A percentile compares a stretch with the other conserved stretches of the same genome.
These are phyloP conservation scores for Sechiopsis laciniata DNA, from an alignment of 306 rosid genomes.

Conservation along the genomic window DNA sequence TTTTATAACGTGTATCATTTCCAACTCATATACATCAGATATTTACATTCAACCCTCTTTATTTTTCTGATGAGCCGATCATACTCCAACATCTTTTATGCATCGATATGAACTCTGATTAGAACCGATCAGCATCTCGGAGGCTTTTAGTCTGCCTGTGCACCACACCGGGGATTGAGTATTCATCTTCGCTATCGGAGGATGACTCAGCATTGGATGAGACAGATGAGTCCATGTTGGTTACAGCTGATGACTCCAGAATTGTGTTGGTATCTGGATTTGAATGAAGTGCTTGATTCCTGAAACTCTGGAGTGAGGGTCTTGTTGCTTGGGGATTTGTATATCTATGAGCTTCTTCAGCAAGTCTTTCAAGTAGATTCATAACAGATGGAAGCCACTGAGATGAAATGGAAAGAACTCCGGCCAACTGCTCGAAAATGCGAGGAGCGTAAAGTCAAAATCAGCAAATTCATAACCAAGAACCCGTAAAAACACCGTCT, in stretches of 20 bases:
- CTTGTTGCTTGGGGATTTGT: slow-evolving; percentile 32
- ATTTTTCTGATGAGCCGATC: background rate
- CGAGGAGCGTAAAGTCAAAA: background rate
- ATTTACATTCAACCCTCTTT: background rate
- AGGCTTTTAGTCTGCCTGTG: slow-evolving; percentile 42
- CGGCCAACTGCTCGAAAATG: slow-evolving; percentile 53
- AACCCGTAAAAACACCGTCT: too few species aligned
- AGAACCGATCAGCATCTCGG: slow-evolving; percentile 40
- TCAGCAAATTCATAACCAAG: background rate
- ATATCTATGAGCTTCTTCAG: slow-evolving; percentile 48
- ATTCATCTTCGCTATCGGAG: slow-evolving; percentile 35
- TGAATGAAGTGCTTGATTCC: slow-evolving; percentile 41
- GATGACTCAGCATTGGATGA: slow-evolving; percentile 51
- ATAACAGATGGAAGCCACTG: slow-evolving; percentile 70
- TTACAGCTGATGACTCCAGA: slow-evolving; percentile 14
- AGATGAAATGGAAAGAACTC: slow-evolving; percentile 55
- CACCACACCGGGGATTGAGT: slow-evolving; percentile 38
- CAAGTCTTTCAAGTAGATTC: slow-evolving; percentile 68
- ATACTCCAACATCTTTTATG: background rate
- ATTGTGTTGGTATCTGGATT: slow-evolving; percentile 33
- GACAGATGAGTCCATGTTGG: slow-evolving; percentile 25
- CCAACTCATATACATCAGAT: background rate
- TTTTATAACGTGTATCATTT: background rate
- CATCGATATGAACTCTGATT: background rate
- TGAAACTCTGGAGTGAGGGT: slow-evolving; percentile 32